Conservation (phyloP, 371 early-diverging fungal genomes). For the Zopfochytrium polystomum region DNA sequence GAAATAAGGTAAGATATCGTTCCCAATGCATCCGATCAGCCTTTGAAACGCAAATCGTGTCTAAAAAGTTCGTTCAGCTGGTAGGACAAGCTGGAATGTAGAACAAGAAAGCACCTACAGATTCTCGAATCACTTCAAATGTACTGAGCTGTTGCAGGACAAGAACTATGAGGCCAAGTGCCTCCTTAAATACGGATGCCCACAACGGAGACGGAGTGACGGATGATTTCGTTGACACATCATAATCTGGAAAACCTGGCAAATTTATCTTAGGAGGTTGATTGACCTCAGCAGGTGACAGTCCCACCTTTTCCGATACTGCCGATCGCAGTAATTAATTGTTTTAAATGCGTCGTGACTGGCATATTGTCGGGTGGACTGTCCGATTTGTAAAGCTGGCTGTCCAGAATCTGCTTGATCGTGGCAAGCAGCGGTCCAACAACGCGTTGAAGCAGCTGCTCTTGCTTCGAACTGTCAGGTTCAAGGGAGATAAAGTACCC, state of each 20-base stretch:
- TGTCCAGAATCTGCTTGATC: slow-evolving; percentile 53
- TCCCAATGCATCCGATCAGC: slow-evolving; percentile 81
- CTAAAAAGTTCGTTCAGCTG: slow-evolving; percentile 30
- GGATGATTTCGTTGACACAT: slow-evolving; percentile 24
- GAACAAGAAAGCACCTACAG: slow-evolving; percentile 42
- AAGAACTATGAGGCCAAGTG: slow-evolving; percentile 73
- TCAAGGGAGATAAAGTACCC: slow-evolving; percentile 80
- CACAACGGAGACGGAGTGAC: slow-evolving; percentile 47
- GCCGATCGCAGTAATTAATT: slow-evolving; percentile 83
- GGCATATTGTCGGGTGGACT: slow-evolving; percentile 60
- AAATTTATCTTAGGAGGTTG: too few species aligned
- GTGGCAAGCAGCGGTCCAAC: slow-evolving; percentile 76
- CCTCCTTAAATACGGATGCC: slow-evolving; percentile 72
- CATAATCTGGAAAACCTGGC: slow-evolving; percentile 76
- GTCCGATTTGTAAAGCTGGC: slow-evolving; percentile 47
- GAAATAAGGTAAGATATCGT: slow-evolving; percentile 75
- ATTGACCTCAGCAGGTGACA: too few species aligned
- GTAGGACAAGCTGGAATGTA: not conserved
- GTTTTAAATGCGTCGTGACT: slow-evolving; percentile 71
- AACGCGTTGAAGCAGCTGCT: slow-evolving; percentile 68
- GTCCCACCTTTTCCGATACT: slow-evolving; percentile 77
- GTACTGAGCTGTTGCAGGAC: slow-evolving; percentile 68
- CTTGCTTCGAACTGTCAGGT: slow-evolving; percentile 67
- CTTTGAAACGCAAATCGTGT: slow-evolving; percentile 82
- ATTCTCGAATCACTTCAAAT: slow-evolving; percentile 71